Evolutionary conservation across 1,284 basidiomycete species (phyloP).

Genomic region (Apiotrichum gracile): DNA sequence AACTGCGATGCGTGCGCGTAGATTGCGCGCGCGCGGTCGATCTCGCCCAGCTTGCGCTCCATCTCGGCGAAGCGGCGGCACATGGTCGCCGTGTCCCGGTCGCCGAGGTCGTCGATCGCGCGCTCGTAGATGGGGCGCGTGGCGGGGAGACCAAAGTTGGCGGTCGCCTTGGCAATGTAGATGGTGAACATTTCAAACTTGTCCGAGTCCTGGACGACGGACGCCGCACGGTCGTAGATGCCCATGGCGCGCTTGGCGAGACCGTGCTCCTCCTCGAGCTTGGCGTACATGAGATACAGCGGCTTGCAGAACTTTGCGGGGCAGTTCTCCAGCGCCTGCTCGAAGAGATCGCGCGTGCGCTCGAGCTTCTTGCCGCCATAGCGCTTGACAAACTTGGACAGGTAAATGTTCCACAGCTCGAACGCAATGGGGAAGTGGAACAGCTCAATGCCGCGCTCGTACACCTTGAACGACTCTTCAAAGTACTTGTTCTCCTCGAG

Average conservation of each 20-base stretch:
- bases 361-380: slow-evolving; percentile 94
- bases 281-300: slow-evolving; percentile 90
- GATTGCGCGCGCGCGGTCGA: slow-evolving; percentile 91
- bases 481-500: slow-evolving; percentile 97
- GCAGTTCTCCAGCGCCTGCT: slow-evolving; percentile 94
- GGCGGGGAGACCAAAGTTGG: slow-evolving; percentile 91
- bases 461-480: slow-evolving; percentile 98
- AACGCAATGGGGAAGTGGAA: slow-evolving; percentile 98
- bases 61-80: slow-evolving; percentile 91
- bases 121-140: slow-evolving; percentile 95
- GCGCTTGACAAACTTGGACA: slow-evolving; percentile 94
- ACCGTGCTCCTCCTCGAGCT: slow-evolving; percentile 90
- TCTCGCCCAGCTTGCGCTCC: slow-evolving; percentile 97
- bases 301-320: slow-evolving; percentile 92
- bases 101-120: slow-evolving; percentile 88
- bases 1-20: slow-evolving; percentile 98
- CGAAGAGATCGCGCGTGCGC: slow-evolving; percentile 90
- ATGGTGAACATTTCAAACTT: slow-evolving; percentile 97
- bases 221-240: slow-evolving; percentile 88
- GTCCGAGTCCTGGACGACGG: slow-evolving; percentile 78
- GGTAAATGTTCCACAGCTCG: slow-evolving; percentile 98
- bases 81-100: slow-evolving; percentile 94
- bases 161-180: slow-evolving; percentile 95
- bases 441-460: slow-evolving; percentile 93
- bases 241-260: slow-evolving; percentile 93